phyloP scores from a whole-genome alignment of 1,284 basidiomycete species.

The Rhodotorula sp. region DNA sequence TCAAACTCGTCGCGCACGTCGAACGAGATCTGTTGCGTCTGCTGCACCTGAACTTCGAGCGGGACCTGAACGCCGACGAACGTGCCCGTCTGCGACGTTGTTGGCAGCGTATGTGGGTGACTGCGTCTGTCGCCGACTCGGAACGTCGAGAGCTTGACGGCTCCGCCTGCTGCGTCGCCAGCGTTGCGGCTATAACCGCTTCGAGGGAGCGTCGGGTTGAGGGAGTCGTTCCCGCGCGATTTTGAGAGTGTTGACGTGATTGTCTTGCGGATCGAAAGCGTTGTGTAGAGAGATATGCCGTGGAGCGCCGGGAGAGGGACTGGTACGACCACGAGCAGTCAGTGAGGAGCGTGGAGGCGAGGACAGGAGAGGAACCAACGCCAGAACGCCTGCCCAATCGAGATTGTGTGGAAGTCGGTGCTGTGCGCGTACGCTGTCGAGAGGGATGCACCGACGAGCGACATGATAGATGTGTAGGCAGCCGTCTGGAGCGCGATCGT shows the following conservation, averaged over 20 bases:
- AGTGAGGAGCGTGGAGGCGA: no score
- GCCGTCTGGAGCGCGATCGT: slow-evolving; percentile 19
- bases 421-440: background rate
- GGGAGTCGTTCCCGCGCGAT: no score
- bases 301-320: slow-evolving; percentile 20
- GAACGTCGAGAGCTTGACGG: no score
- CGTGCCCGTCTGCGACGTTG: no score
- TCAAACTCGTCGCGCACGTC: background rate
- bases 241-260: background rate
- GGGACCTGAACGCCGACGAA: background rate
- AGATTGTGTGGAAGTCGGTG: no score
- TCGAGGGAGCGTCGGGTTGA: no score
- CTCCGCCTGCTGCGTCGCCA: no score
- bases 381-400: background rate
- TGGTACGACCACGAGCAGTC: background rate
- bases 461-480: slow-evolving; percentile 13
- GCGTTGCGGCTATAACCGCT: no score
- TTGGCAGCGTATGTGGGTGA: no score
- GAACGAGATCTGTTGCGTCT: background rate
- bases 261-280: background rate
- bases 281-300: slow-evolving; percentile 22
- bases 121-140: no score
- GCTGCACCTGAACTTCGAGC: background rate
- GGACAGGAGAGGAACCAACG: background rate
- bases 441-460: slow-evolving; percentile 7